These are phyloP conservation scores for Fusarium bactridioides DNA, from an alignment of 2,329 filamentous ascomycete genomes.

Conservation along the genomic window DNA sequence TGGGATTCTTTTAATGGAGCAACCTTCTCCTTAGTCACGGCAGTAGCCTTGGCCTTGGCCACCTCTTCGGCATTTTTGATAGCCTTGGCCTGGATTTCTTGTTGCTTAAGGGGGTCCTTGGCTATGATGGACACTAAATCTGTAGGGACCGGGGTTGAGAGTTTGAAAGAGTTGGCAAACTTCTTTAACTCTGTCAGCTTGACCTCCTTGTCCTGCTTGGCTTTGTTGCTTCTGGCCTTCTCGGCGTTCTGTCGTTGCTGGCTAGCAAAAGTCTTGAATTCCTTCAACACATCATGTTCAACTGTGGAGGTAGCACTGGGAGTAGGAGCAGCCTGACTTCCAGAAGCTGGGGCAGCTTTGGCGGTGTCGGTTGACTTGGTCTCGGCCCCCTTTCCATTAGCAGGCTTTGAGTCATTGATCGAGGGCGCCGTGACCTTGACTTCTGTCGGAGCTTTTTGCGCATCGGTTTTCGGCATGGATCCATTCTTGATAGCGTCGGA, in stretches of 20 bases:
- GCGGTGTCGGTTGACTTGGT: slow-evolving; percentile 42
- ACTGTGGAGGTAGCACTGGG: slow-evolving; percentile 67
- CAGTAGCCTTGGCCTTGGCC: slow-evolving; percentile 61
- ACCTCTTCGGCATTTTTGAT: slow-evolving; percentile 76
- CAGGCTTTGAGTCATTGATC: slow-evolving; percentile 43
- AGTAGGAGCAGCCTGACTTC: slow-evolving; percentile 52
- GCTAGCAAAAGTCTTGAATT: slow-evolving; percentile 71
- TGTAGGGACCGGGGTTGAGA: slow-evolving; percentile 88
- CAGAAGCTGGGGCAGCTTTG: slow-evolving; percentile 45
- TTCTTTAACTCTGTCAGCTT: slow-evolving; percentile 95
- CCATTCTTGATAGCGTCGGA: slow-evolving; percentile 45
- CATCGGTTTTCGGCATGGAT: slow-evolving; percentile 39
- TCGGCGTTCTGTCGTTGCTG: slow-evolving; percentile 64
- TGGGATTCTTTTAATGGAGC: slow-evolving; percentile 56
- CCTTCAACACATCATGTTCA: slow-evolving; percentile 66
- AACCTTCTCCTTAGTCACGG: slow-evolving; percentile 53
- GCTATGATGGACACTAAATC: slow-evolving; percentile 95
- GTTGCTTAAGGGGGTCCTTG: slow-evolving; percentile 94
- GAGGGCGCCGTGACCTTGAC: slow-evolving; percentile 39
- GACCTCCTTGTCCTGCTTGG: slow-evolving; percentile 82
- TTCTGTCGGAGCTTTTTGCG: slow-evolving; percentile 39
- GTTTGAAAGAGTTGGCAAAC: slow-evolving; percentile 93
- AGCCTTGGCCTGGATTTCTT: slow-evolving; percentile 89
- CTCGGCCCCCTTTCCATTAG: slow-evolving; percentile 45
- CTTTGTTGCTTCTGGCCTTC: slow-evolving; percentile 64